Conservation (phyloP, 768 basidiomycete genomes). For the Leucocoprinus leucothites region DNA sequence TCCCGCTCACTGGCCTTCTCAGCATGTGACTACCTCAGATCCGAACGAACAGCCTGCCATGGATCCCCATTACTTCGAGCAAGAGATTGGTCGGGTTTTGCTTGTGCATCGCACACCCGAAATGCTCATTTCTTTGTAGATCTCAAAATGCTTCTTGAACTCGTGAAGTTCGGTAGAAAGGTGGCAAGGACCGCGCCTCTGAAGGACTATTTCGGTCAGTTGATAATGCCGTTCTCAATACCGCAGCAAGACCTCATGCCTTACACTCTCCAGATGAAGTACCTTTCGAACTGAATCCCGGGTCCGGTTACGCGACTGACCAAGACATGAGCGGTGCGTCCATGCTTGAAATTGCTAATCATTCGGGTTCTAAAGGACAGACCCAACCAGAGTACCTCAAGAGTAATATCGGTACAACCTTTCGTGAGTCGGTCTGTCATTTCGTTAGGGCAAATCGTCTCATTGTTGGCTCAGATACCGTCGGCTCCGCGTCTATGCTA, state of each 20-base stretch:
- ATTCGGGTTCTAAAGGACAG: neutral
- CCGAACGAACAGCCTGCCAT: neutral
- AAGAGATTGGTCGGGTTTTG: neutral
- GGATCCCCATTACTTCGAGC: neutral
- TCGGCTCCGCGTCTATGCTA: conserved; percentile 52
- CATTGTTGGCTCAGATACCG: conserved; percentile 32
- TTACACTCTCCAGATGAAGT: neutral
- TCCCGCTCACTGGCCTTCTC: neutral
- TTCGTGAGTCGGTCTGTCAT: neutral
- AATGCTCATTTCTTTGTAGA: neutral
- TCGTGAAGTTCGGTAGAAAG: neutral
- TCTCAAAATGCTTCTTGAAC: neutral
- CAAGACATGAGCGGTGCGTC: neutral
- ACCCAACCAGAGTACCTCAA: neutral
- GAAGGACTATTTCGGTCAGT: neutral
- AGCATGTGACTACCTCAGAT: neutral
- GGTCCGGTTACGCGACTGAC: neutral
- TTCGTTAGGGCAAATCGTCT: neutral
- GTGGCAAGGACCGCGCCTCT: neutral
- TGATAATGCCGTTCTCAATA: neutral
- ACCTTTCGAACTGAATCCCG: neutral
- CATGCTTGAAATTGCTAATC: neutral
- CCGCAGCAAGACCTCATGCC: neutral
- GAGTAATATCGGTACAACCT: neutral
- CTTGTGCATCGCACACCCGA: neutral